Conservation (phyloP, 2,329 filamentous ascomycete genomes). For the Cladophialophora yegresii region DNA sequence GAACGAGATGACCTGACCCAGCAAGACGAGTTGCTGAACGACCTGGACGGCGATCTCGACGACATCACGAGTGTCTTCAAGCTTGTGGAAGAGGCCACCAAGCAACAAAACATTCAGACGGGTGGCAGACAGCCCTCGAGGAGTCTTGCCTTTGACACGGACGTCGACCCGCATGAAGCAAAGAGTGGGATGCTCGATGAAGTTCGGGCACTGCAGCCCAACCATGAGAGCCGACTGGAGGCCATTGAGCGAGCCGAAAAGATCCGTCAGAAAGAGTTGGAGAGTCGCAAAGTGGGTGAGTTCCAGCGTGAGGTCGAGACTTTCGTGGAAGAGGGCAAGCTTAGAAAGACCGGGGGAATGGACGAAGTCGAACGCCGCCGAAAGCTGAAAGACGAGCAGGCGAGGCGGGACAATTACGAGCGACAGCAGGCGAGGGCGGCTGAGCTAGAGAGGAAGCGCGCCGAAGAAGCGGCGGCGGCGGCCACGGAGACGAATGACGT, state of each 20-base stretch:
- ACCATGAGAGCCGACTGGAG: conserved; percentile 89
- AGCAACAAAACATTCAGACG: conserved; percentile 81
- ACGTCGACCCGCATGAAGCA: conserved; percentile 71
- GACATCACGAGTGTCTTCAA: conserved; percentile 92
- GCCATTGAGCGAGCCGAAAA: conserved; percentile 97
- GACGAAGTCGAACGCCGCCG: conserved; percentile 89
- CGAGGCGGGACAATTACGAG: conserved; percentile 72
- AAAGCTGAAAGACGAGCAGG: conserved; percentile 81
- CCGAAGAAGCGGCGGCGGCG: conserved; percentile 25
- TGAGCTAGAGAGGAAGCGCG: conserved; percentile 49
- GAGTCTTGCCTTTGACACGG: conserved; percentile 52
- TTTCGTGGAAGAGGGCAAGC: conserved; percentile 85
- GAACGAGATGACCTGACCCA: conserved; percentile 92
- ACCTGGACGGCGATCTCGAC: conserved; percentile 90
- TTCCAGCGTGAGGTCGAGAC: conserved; percentile 81
- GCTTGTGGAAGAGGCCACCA: conserved; percentile 95
- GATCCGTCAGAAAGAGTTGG: conserved; percentile 82
- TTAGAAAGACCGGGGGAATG: conserved; percentile 94
- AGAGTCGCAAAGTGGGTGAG: conserved; percentile 69
- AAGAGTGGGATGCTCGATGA: conserved; percentile 92
- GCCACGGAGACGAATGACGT: conserved; percentile 22
- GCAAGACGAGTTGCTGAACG: conserved; percentile 91
- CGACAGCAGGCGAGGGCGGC: conserved; percentile 54
- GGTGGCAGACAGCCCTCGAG: conserved; percentile 46
- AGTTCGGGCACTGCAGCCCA: conserved; percentile 88